phyloP scores from a whole-genome alignment of 352 stramenopile species.

The Globisporangium ultimum region DNA sequence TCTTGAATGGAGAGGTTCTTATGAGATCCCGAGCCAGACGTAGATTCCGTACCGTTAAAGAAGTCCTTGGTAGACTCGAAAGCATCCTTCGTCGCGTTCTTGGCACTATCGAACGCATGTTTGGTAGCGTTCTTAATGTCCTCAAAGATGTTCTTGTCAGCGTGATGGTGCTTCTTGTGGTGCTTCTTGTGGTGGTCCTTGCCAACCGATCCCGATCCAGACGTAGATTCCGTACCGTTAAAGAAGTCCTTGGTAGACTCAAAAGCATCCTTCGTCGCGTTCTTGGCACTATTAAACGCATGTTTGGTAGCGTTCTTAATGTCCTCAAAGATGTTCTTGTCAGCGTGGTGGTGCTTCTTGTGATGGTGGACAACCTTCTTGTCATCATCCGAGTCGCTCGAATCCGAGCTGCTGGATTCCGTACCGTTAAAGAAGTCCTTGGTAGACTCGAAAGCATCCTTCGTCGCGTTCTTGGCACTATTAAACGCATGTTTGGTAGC shows the following conservation, averaged over 20 bases:
- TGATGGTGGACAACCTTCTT: constrained; percentile 3
- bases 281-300: background rate
- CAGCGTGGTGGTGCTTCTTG: constrained; percentile 4
- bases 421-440: background rate
- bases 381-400: background rate
- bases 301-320: constrained; percentile 8
- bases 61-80: constrained; percentile 20
- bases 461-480: background rate
- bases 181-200: constrained; percentile 10
- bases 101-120: background rate
- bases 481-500: background rate
- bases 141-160: constrained; percentile 8
- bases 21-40: constrained; percentile 5
- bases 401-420: background rate
- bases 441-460: background rate
- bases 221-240: constrained; percentile 1
- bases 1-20: constrained; percentile 8
- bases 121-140: constrained; percentile 10
- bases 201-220: no score
- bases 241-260: background rate
- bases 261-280: background rate
- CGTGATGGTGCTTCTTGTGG: constrained; percentile 3
- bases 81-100: constrained; percentile 21
- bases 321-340: constrained; percentile 9
- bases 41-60: constrained; percentile 15